Evolutionary conservation across 1,284 basidiomycete species (phyloP).

Genomic region (Psilocybe mexicana): DNA sequence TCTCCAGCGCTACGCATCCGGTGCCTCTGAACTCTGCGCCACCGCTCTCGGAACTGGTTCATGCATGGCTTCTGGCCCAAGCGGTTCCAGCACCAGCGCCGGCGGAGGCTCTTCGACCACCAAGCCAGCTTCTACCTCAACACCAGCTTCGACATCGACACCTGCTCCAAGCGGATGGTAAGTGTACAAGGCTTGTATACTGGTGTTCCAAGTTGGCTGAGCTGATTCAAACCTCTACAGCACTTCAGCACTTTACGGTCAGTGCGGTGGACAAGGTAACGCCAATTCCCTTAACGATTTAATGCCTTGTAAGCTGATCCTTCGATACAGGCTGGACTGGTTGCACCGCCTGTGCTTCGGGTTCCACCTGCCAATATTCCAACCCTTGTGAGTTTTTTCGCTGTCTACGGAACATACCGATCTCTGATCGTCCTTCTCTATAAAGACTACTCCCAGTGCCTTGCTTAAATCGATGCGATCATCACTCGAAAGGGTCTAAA

Average conservation of each 20-base stretch:
- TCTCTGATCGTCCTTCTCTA: neutral
- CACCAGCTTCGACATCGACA: too few species aligned
- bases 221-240: neutral
- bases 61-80: slow-evolving; percentile 14
- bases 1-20: slow-evolving; percentile 13
- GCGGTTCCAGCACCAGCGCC: neutral
- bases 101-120: neutral
- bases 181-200: too few species aligned
- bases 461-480: neutral
- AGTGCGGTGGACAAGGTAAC: slow-evolving; percentile 6
- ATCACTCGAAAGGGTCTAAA: too few species aligned
- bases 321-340: neutral
- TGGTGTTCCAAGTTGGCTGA: too few species aligned
- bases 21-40: slow-evolving; percentile 12
- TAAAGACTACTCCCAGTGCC: slow-evolving; percentile 7
- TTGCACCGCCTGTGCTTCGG: slow-evolving; percentile 6
- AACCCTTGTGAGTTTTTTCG: slow-evolving; percentile 3
- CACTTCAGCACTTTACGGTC: neutral
- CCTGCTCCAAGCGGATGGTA: too few species aligned
- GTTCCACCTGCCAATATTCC: slow-evolving; percentile 8
- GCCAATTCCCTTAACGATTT: neutral
- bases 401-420: neutral
- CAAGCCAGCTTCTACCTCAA: neutral
- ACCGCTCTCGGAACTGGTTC: slow-evolving; percentile 13
- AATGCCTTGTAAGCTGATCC: neutral